phyloP scores from a whole-genome alignment of 2,329 filamentous ascomycete species.

The Elsinoe perseae region DNA sequence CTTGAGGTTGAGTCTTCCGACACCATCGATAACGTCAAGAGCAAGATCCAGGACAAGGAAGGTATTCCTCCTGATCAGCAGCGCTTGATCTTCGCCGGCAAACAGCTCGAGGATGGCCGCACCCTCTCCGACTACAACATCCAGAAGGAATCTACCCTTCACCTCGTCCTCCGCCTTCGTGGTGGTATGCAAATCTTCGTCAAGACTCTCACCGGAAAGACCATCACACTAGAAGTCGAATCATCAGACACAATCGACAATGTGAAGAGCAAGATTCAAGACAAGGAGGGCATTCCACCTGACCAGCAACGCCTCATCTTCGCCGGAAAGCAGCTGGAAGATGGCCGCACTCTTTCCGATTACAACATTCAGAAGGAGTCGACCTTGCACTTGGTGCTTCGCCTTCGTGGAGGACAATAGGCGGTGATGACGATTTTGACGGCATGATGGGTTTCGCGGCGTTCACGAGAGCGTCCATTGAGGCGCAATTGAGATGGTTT shows the following conservation, averaged over 20 bases:
- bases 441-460: constrained; percentile 17
- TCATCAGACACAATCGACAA: constrained; percentile 98
- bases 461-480: constrained; percentile 13
- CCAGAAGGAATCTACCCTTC: constrained; percentile 80
- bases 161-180: constrained; percentile 91
- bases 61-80: constrained; percentile 93
- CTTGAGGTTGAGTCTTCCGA: constrained; percentile 82
- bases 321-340: constrained; percentile 90
- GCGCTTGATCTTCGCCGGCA: constrained; percentile 86
- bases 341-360: constrained; percentile 74
- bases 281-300: constrained; percentile 95
- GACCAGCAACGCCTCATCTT: constrained; percentile 95
- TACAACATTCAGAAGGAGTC: constrained; percentile 77
- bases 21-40: constrained; percentile 91
- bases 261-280: constrained; percentile 98
- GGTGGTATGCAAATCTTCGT: constrained; percentile 79
- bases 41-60: constrained; percentile 73
- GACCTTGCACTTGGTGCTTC: constrained; percentile 56
- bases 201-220: constrained; percentile 99
- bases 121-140: constrained; percentile 96
- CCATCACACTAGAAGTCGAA: constrained; percentile 97
- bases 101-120: constrained; percentile 87
- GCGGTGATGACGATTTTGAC: constrained; percentile 15
- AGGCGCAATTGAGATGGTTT: constrained; percentile 4
- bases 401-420: constrained; percentile 51